Percentiles rank a stretch among this genome's conserved stretches.
These are phyloP conservation scores for Ambrosiella beaveri DNA, from an alignment of 2,329 filamentous ascomycete genomes.

Conservation along the genomic window DNA sequence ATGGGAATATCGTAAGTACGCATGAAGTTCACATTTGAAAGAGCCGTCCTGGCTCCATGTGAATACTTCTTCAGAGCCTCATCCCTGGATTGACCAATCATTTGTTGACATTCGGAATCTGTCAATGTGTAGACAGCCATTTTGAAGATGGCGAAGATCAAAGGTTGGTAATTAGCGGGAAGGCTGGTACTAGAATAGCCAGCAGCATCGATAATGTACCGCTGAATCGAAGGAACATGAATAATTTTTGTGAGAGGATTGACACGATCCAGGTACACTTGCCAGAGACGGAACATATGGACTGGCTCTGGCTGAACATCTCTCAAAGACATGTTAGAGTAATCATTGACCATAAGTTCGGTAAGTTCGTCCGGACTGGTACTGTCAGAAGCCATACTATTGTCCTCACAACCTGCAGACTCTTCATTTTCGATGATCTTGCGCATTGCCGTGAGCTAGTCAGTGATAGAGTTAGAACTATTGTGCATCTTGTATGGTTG, in stretches of 20 bases:
- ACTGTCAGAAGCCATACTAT: constrained; percentile 31
- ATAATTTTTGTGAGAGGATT: constrained; percentile 58
- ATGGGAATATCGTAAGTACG: constrained; percentile 39
- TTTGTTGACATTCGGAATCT: constrained; percentile 35
- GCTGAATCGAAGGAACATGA: constrained; percentile 53
- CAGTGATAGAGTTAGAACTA: neutral
- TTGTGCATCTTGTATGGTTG: neutral
- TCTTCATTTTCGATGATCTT: constrained; percentile 36
- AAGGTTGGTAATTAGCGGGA: constrained; percentile 39
- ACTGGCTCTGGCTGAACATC: constrained; percentile 46
- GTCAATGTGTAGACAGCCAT: constrained; percentile 39
- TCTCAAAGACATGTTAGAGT: constrained; percentile 24
- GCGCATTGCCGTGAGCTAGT: constrained; percentile 39
- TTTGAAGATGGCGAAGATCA: constrained; percentile 49
- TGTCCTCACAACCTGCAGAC: constrained; percentile 24
- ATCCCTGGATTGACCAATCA: constrained; percentile 32
- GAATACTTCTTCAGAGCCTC: constrained; percentile 35
- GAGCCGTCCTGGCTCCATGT: constrained; percentile 30
- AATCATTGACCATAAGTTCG: constrained; percentile 31
- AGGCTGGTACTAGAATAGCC: constrained; percentile 32
- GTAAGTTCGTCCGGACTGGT: constrained; percentile 34
- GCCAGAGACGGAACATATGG: constrained; percentile 57
- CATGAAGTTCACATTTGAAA: constrained; percentile 39
- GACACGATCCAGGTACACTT: constrained; percentile 55
- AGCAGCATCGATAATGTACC: constrained; percentile 44